phyloP scores from a whole-genome alignment of 1,139 yeast species.

The Casaregolazyma suthepensis region DNA sequence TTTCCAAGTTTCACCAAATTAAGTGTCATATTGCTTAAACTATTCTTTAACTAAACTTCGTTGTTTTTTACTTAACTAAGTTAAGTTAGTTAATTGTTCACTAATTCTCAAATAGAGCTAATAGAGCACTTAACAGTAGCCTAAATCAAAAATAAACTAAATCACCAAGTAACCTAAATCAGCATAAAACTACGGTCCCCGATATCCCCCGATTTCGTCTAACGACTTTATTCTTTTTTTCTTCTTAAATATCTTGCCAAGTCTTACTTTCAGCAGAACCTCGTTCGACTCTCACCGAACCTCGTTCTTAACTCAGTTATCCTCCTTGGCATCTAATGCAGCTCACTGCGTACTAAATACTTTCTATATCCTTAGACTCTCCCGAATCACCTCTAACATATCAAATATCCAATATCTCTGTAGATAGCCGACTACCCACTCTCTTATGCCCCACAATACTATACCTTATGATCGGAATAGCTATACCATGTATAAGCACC shows the following conservation, averaged over 20 bases:
- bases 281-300: no score
- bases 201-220: neutral
- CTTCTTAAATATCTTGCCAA: neutral
- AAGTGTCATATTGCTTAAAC: no score
- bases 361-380: neutral
- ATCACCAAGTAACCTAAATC: no score
- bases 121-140: no score
- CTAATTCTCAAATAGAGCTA: no score
- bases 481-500: conserved; percentile 29
- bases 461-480: conserved; percentile 21
- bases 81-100: no score
- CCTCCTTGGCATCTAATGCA: no score
- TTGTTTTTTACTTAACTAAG: no score
- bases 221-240: neutral
- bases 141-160: no score
- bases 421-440: neutral
- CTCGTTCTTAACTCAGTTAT: no score
- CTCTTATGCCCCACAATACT: neutral
- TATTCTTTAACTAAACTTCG: no score
- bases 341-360: neutral
- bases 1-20: no score
- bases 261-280: neutral
- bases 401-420: neutral
- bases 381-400: neutral
- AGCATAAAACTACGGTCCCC: neutral